These are phyloP conservation scores for Zygoascus tannicola DNA, from an alignment of 805 yeast genomes.

Conservation along the genomic window DNA sequence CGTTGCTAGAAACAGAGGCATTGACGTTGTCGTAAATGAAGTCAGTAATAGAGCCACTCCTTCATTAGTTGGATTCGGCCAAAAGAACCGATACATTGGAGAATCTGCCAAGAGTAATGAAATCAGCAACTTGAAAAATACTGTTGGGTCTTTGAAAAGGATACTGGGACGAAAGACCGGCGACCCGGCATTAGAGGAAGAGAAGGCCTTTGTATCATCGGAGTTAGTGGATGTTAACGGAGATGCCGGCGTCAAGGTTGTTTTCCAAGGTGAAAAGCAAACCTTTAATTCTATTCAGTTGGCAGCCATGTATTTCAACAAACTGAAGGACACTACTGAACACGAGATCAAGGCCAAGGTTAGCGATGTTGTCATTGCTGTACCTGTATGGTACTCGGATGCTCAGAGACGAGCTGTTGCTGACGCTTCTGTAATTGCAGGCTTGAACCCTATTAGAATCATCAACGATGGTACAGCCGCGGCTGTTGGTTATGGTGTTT, in stretches of 20 bases:
- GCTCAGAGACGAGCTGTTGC: conserved; percentile 92
- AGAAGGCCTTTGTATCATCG: conserved; percentile 64
- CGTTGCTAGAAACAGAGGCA: conserved; percentile 95
- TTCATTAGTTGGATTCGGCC: conserved; percentile 81
- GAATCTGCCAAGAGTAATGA: conserved; percentile 95
- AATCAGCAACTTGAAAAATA: conserved; percentile 91
- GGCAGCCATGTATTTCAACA: conserved; percentile 89
- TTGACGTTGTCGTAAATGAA: conserved; percentile 96
- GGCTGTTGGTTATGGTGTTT: conserved; percentile 98
- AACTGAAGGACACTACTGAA: conserved; percentile 70
- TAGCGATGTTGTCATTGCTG: conserved; percentile 85
- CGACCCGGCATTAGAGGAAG: conserved; percentile 71
- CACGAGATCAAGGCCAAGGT: conserved; percentile 77
- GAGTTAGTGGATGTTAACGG: conserved; percentile 65
- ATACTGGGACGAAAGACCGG: conserved; percentile 66
- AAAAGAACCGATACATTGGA: conserved; percentile 83
- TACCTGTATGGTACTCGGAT: conserved; percentile 96
- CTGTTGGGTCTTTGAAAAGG: conserved; percentile 91
- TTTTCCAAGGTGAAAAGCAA: conserved; percentile 67
- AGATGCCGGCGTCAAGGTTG: conserved; percentile 75
- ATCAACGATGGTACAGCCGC: conserved; percentile 98
- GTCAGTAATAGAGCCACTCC: conserved; percentile 98
- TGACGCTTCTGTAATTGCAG: conserved; percentile 93
- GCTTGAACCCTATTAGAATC: conserved; percentile 95
- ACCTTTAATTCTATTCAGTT: conserved; percentile 83